These are phyloP conservation scores for Melanogaster broomeanus DNA, from an alignment of 768 basidiomycete genomes.

Conservation along the genomic window DNA sequence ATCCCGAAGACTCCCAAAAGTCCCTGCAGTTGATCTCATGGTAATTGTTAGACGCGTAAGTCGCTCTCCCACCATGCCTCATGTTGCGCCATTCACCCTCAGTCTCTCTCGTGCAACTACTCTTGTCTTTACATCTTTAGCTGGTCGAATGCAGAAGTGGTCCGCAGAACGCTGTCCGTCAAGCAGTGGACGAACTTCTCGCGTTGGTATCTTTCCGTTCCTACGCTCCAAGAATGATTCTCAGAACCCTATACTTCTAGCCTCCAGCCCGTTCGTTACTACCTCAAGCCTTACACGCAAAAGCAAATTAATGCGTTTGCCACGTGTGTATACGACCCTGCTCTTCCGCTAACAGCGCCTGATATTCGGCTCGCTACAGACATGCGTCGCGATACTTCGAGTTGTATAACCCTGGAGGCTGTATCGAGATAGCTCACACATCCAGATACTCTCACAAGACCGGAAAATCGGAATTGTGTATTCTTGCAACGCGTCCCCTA, in stretches of 20 bases:
- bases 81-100: constrained; percentile 31
- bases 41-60: constrained; percentile 76
- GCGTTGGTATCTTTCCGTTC: constrained; percentile 50
- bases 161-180: constrained; percentile 59
- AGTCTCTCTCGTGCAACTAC: constrained; percentile 18
- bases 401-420: constrained; percentile 79
- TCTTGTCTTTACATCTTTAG: constrained; percentile 37
- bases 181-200: constrained; percentile 78
- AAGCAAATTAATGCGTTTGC: constrained; percentile 90
- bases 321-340: constrained; percentile 66
- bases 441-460: constrained; percentile 85
- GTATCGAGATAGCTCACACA: constrained; percentile 87
- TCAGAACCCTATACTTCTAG: constrained; percentile 39
- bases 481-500: constrained; percentile 76
- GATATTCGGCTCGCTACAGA: constrained; percentile 42
- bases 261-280: constrained; percentile 74
- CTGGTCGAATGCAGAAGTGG: constrained; percentile 58
- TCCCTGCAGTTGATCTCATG: constrained; percentile 67
- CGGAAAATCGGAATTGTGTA: constrained; percentile 87
- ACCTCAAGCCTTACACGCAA: constrained; percentile 72
- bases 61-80: constrained; percentile 23
- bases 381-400: constrained; percentile 90
- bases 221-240: constrained; percentile 12
- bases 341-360: constrained; percentile 26
- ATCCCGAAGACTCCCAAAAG: constrained; percentile 73